Conservation (phyloP, 345 rosid species). For the Dipteronia sinensis region DNA sequence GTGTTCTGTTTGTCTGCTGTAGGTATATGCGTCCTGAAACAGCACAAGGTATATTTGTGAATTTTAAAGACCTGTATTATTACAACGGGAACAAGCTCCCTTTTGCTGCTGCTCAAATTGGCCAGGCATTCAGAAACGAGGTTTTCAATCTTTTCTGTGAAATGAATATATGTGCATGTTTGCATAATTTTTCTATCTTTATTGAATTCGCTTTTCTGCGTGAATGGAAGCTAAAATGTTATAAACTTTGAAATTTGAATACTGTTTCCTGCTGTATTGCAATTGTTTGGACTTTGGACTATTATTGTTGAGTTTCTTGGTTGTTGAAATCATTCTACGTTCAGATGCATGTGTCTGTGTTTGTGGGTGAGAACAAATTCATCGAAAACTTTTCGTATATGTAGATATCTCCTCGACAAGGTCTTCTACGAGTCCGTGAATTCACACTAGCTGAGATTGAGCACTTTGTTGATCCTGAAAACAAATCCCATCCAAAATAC, state of each 20-base stretch:
- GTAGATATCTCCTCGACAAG: slow-evolving; percentile 98
- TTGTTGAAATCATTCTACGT: not conserved
- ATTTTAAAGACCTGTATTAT: slow-evolving; percentile 85
- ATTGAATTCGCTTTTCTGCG: not conserved
- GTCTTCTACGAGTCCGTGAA: slow-evolving; percentile 92
- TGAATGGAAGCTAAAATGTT: not conserved
- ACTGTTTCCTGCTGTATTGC: not conserved
- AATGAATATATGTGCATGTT: not conserved
- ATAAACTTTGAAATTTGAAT: not conserved
- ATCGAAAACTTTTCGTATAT: not conserved
- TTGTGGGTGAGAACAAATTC: not conserved
- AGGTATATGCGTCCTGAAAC: slow-evolving; percentile 99
- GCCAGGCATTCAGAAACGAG: slow-evolving; percentile 98
- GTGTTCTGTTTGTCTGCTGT: slow-evolving; percentile 21
- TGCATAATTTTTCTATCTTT: not conserved
- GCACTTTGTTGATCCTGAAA: slow-evolving; percentile 96
- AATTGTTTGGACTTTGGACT: not conserved
- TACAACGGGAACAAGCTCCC: slow-evolving; percentile 93
- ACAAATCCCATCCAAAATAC: slow-evolving; percentile 89
- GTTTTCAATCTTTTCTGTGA: slow-evolving; percentile 35
- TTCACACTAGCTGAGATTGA: slow-evolving; percentile 96
- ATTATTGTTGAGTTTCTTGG: not conserved
- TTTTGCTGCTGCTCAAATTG: slow-evolving; percentile 98
- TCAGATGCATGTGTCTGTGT: not conserved
- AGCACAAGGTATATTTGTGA: slow-evolving; percentile 96